Percentiles rank a stretch among this genome's conserved stretches.
Conservation (phyloP, 2,329 filamentous ascomycete genomes). For the Pestalotiopsis sp. region DNA sequence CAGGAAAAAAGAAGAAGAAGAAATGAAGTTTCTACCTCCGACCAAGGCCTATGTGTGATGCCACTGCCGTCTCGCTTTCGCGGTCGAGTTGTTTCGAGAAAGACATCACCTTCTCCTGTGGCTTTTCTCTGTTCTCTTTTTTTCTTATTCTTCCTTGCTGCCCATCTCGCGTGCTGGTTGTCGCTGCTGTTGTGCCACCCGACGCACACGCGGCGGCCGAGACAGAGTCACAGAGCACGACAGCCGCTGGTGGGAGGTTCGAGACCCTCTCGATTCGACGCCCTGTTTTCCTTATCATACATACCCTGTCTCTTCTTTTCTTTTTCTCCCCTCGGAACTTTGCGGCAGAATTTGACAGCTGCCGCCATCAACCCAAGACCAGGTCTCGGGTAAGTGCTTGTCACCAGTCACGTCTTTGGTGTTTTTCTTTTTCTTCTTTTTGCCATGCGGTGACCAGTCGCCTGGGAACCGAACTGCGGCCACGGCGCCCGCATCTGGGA, state of each 20-base stretch:
- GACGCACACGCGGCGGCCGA: not conserved
- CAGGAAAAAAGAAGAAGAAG: not conserved
- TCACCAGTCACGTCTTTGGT: not conserved
- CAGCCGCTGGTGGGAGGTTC: not conserved
- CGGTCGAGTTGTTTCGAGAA: not conserved
- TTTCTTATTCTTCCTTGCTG: not conserved
- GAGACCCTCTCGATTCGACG: not conserved
- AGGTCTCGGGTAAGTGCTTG: not conserved
- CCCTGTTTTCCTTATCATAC: not conserved
- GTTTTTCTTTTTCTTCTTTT: not conserved
- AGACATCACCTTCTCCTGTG: not conserved
- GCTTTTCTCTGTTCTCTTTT: not conserved
- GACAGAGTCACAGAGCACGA: not conserved
- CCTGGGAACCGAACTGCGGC: not conserved
- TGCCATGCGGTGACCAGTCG: not conserved
- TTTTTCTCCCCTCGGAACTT: not conserved
- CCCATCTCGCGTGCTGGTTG: too few relatives aligned
- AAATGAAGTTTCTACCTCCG: not conserved
- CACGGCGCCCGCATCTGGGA: not conserved
- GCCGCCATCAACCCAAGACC: slow-evolving; percentile 3
- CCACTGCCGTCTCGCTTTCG: not conserved
- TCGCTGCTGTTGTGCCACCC: not conserved
- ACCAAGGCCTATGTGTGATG: not conserved
- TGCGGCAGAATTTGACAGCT: slow-evolving; percentile 1
- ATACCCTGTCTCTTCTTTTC: not conserved